phyloP scores from a whole-genome alignment of 352 stramenopile species.

The Phytophthora sansomeana region DNA sequence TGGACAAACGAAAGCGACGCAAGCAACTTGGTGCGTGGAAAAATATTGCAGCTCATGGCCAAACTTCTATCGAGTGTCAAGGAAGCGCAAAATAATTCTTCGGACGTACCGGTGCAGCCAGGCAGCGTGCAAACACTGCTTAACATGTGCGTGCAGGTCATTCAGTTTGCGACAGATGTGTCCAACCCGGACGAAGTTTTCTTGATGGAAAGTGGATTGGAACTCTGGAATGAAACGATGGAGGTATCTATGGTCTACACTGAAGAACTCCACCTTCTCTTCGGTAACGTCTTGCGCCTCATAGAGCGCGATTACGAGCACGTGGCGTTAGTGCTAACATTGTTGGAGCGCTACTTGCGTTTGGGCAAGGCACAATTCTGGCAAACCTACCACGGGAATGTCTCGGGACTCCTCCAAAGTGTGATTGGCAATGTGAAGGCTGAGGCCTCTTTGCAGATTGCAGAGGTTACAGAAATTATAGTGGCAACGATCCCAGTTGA shows the following conservation, averaged over 20 bases:
- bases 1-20: conserved; percentile 78
- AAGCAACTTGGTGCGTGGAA: conserved; percentile 82
- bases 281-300: conserved; percentile 65
- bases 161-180: conserved; percentile 77
- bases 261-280: conserved; percentile 72
- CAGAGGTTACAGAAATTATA: conserved; percentile 53
- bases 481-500: conserved; percentile 46
- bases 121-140: conserved; percentile 52
- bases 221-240: conserved; percentile 73
- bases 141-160: conserved; percentile 76
- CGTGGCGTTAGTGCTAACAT: conserved; percentile 57
- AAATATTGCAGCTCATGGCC: conserved; percentile 81
- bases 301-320: conserved; percentile 87
- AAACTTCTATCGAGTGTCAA: conserved; percentile 72
- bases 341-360: conserved; percentile 74
- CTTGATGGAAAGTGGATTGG: conserved; percentile 84
- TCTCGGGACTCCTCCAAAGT: conserved; percentile 50
- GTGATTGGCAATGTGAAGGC: conserved; percentile 77
- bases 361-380: conserved; percentile 71
- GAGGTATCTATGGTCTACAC: conserved; percentile 63
- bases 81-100: conserved; percentile 36
- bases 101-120: conserved; percentile 16
- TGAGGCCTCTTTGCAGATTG: conserved; percentile 70
- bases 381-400: conserved; percentile 60
- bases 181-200: conserved; percentile 87